Evolutionary conservation across 2,329 filamentous ascomycete species (phyloP).

Genomic region (Aspergillus persii): DNA sequence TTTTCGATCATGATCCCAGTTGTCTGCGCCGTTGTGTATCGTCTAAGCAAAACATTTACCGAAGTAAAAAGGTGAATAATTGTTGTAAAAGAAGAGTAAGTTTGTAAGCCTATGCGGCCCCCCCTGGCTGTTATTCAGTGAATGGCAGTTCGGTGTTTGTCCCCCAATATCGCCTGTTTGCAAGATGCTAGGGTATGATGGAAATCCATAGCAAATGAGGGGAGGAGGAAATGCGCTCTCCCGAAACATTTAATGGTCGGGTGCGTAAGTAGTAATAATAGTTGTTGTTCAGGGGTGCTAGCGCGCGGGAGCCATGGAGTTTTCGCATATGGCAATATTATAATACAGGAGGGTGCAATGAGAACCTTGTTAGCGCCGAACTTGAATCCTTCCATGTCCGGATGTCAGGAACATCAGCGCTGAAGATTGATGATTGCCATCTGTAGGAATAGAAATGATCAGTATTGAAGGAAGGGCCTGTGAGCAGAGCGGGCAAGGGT

Average conservation of each 20-base stretch:
- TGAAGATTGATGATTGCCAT: conserved; percentile 42
- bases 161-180: background rate
- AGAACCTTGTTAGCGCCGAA: background rate
- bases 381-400: background rate
- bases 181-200: background rate
- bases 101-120: background rate
- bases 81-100: background rate
- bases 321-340: background rate
- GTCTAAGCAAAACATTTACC: conserved; percentile 32
- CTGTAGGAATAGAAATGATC: conserved; percentile 16
- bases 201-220: background rate
- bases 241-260: background rate
- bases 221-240: background rate
- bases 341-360: background rate
- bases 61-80: conserved; percentile 19
- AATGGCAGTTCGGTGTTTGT: background rate
- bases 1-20: conserved; percentile 24
- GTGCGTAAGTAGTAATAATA: background rate
- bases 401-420: conserved; percentile 26
- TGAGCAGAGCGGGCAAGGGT: conserved; percentile 6
- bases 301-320: background rate
- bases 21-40: conserved; percentile 29
- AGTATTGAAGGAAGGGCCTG: conserved; percentile 3
- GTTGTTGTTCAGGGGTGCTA: background rate
- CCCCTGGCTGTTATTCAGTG: background rate